Evolutionary conservation across 192 early-diverging fungal species (phyloP), one percentile per base, ranked within the genome.

Genomic region (Gorgonomyces haynaldii): DNA sequence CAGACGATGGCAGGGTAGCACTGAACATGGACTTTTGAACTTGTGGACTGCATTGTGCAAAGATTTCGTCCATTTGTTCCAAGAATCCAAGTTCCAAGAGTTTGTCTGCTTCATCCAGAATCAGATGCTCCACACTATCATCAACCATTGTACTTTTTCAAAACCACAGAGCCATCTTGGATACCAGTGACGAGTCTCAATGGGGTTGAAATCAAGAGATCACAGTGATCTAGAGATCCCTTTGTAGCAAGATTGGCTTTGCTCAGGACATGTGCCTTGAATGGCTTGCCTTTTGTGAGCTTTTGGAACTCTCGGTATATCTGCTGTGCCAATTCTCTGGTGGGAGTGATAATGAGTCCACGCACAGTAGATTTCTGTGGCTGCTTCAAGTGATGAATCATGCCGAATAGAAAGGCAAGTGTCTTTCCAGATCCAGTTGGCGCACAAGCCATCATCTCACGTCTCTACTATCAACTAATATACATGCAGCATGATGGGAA

Each of bases 381-480:
- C 37, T 69, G 69, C 32, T 87, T 81, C 24, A 98, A 57, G 35
- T 81, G 69, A 45, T 92, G 86, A 39, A 99, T 54, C 21, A 99
- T 89, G 0, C 92, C 89, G 20, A 99, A 64, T 30, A 92, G 49
- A 46, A 85, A 99, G 0, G 96, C 93, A 57, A 96, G 59, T 0
- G 96, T 99, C 66, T 99, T 99, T 57, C 96, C 96, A 3, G 91
- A 93, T 45, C 96, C 93, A 16, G 96, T 99, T 26, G 91, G 96
- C 6, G 96, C 90, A 64, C 86, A 86, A 1, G 89, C 87, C 72
- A 99, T 91, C 2, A 99, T 26, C 59, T 99, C 96, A 10, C 89
- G 79, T n/a, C 78, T 75, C 76, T 78, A 45, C 29, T 13, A 16
- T 25, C 17, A 10, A 26, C 5, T 5, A 15, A 5, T 53, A 27